Conservation (phyloP, 176 grass and related monocot species). For the Carex cristatella region DNA sequence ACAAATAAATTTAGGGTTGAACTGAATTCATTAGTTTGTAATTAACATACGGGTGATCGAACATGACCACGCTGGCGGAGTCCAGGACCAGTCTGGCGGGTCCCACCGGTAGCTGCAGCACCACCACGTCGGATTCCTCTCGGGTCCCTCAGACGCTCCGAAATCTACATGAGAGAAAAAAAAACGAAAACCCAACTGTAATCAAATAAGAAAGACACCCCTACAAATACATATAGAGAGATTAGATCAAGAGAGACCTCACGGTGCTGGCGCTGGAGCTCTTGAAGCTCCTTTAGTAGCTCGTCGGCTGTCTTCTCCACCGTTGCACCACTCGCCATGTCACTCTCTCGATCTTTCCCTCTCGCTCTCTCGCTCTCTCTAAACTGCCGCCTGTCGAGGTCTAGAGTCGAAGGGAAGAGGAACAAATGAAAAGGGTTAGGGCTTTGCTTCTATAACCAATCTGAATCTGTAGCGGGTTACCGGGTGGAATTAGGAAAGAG, state of each 20-base stretch:
- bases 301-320: slow-evolving; percentile 86
- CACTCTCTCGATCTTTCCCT: not conserved
- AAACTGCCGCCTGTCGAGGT: slow-evolving; percentile 1
- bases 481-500: too few relatives aligned
- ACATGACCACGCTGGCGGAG: slow-evolving; percentile 49
- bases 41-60: slow-evolving; percentile 57
- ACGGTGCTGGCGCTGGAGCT: slow-evolving; percentile 93
- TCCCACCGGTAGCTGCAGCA: not conserved
- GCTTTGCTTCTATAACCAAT: slow-evolving; percentile 10
- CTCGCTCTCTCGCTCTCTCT: not conserved
- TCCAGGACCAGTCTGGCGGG: slow-evolving; percentile 20
- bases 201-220: slow-evolving; percentile 11
- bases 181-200: not conserved
- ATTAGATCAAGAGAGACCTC: slow-evolving; percentile 40
- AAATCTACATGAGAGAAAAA: slow-evolving; percentile 44
- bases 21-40: not conserved
- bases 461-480: not conserved
- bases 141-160: slow-evolving; percentile 79
- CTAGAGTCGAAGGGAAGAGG: not conserved
- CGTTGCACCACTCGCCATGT: slow-evolving; percentile 42
- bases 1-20: not conserved
- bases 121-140: slow-evolving; percentile 66
- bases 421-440: not conserved
- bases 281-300: slow-evolving; percentile 86
- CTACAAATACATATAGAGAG: not conserved